These are phyloP conservation scores for Cyberlindnera xylosilytica DNA, from an alignment of 805 yeast species.

Conservation along the genomic window DNA sequence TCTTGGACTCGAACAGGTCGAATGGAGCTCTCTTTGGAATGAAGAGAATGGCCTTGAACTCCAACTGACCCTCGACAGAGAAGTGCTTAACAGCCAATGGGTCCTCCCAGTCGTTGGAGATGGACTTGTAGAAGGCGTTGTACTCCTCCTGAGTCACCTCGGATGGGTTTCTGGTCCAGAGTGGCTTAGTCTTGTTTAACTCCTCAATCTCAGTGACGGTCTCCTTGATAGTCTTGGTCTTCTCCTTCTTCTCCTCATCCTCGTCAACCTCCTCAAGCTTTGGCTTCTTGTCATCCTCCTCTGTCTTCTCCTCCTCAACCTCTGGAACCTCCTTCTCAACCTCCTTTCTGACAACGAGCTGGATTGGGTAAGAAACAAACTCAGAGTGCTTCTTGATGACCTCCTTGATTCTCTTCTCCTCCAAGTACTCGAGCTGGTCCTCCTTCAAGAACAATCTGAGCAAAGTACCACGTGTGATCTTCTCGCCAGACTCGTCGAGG, in stretches of 20 bases:
- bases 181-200: constrained; percentile 97
- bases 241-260: constrained; percentile 66
- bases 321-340: constrained; percentile 96
- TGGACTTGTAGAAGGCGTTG: constrained; percentile 98
- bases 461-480: constrained; percentile 90
- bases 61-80: constrained; percentile 99
- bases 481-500: constrained; percentile 82
- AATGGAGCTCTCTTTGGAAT: constrained; percentile 99
- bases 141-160: constrained; percentile 98
- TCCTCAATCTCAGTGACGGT: constrained; percentile 94
- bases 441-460: constrained; percentile 96
- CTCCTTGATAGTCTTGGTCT: constrained; percentile 87
- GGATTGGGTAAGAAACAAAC: constrained; percentile 98
- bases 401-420: constrained; percentile 99
- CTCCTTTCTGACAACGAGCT: constrained; percentile 96
- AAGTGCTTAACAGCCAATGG: constrained; percentile 99
- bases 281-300: constrained; percentile 66
- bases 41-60: constrained; percentile 95
- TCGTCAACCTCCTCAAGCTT: constrained; percentile 74
- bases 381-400: constrained; percentile 99
- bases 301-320: constrained; percentile 59
- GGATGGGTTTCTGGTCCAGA: constrained; percentile 99
- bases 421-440: constrained; percentile 97
- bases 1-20: constrained; percentile 95
- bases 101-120: constrained; percentile 99